Percentiles rank a stretch among this genome's conserved stretches.
Evolutionary conservation across 1,284 basidiomycete species (phyloP).

Genomic region (Fistulina hepatica): DNA sequence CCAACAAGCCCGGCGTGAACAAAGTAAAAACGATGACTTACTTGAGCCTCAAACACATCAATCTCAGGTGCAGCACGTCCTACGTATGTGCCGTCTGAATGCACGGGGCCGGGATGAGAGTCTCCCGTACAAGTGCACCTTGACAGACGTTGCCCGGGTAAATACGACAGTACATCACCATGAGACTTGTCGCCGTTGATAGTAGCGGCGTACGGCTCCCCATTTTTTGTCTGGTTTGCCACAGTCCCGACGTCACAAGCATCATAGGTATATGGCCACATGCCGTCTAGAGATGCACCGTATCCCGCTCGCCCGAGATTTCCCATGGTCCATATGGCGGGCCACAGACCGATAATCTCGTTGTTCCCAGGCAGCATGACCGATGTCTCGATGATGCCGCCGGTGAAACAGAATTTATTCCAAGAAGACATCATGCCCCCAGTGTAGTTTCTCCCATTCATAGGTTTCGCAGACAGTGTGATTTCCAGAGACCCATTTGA

Average conservation of each 20-base stretch:
- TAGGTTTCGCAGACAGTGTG: constrained; percentile 44
- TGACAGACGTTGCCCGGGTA: constrained; percentile 45
- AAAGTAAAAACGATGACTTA: too few relatives aligned
- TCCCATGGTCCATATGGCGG: constrained; percentile 55
- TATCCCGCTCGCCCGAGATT: constrained; percentile 55
- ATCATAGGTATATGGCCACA: constrained; percentile 31
- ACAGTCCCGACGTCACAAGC: constrained; percentile 46
- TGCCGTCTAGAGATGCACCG: constrained; percentile 32
- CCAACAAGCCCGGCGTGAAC: too few relatives aligned
- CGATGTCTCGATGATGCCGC: constrained; percentile 9
- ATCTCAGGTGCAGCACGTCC: constrained; percentile 73
- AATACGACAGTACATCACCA: constrained; percentile 34
- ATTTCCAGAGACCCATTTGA: constrained; percentile 54
- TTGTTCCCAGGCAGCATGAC: constrained; percentile 51
- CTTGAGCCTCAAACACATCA: constrained; percentile 67
- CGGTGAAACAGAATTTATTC: constrained; percentile 77
- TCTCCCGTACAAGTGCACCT: constrained; percentile 54
- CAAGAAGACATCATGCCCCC: constrained; percentile 34
- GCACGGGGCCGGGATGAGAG: constrained; percentile 58
- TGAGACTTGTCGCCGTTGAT: constrained; percentile 21
- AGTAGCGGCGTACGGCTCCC: constrained; percentile 17
- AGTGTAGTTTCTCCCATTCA: constrained; percentile 52
- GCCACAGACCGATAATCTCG: constrained; percentile 42
- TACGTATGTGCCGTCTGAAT: constrained; percentile 33
- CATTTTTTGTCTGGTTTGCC: constrained; percentile 33